Conservation (phyloP, 2,329 filamentous ascomycete species). For the Leptographium lundbergii region DNA sequence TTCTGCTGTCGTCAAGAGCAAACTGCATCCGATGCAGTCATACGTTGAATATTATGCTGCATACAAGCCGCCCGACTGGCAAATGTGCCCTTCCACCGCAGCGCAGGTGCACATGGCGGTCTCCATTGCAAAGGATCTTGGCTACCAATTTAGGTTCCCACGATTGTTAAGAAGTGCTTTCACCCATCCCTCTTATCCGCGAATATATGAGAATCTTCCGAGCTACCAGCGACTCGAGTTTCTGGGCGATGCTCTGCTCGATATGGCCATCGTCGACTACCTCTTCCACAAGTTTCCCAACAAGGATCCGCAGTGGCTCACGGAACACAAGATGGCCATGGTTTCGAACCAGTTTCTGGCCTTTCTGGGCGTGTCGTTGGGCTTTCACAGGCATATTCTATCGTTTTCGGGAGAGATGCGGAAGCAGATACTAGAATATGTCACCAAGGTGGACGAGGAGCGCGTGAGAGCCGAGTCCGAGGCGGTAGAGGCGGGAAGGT, state of each 20-base stretch:
- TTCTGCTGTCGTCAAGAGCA: conserved; percentile 54
- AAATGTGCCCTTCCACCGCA: conserved; percentile 47
- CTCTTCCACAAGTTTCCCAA: conserved; percentile 65
- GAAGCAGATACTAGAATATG: conserved; percentile 39
- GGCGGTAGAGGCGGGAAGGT: conserved; percentile 21
- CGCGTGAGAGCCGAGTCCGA: conserved; percentile 21
- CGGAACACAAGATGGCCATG: conserved; percentile 99
- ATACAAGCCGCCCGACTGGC: conserved; percentile 62
- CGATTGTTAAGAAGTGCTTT: conserved; percentile 74
- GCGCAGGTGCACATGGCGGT: conserved; percentile 55
- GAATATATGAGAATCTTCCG: conserved; percentile 63
- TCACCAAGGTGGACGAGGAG: conserved; percentile 38
- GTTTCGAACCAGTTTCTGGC: conserved; percentile 91
- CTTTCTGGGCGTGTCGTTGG: conserved; percentile 64
- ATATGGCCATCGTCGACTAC: conserved; percentile 73
- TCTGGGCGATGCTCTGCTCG: conserved; percentile 75
- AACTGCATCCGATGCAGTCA: conserved; percentile 53
- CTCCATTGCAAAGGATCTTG: conserved; percentile 45
- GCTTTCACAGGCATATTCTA: conserved; percentile 62
- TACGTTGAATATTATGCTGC: conserved; percentile 63
- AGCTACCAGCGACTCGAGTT: conserved; percentile 90
- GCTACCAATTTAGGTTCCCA: conserved; percentile 59
- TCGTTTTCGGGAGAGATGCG: conserved; percentile 33
- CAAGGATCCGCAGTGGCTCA: conserved; percentile 90
- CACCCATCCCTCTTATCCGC: conserved; percentile 72